phyloP scores from a whole-genome alignment of 1,284 basidiomycete species.

The Malassezia slooffiae region DNA sequence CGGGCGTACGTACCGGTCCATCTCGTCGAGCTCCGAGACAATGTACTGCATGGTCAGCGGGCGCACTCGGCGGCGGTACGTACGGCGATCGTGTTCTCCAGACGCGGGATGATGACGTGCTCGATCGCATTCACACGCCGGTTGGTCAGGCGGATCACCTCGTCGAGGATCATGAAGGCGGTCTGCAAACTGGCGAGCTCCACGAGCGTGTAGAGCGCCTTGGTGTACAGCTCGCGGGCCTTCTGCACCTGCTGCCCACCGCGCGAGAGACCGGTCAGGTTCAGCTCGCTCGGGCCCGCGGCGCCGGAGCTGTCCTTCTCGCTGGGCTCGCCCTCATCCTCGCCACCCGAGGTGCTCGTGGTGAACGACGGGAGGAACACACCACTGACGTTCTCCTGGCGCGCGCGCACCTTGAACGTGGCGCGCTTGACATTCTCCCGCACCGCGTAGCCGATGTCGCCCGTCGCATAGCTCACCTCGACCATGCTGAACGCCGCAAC shows the following conservation, averaged over 20 bases:
- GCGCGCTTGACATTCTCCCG: slow-evolving; percentile 58
- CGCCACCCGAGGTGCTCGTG: not conserved
- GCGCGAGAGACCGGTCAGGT: slow-evolving; percentile 89
- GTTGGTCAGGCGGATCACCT: slow-evolving; percentile 96
- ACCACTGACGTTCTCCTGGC: slow-evolving; percentile 96
- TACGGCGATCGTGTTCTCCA: slow-evolving; percentile 86
- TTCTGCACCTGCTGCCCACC: slow-evolving; percentile 93
- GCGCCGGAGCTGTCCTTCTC: not conserved
- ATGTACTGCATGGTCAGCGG: slow-evolving; percentile 26
- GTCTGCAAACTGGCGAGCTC: slow-evolving; percentile 87
- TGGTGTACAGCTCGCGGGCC: slow-evolving; percentile 88
- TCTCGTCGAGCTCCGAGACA: slow-evolving; percentile 42
- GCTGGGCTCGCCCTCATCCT: slow-evolving; percentile 1
- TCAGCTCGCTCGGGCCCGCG: slow-evolving; percentile 61
- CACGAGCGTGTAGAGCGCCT: slow-evolving; percentile 90
- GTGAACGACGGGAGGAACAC: slow-evolving; percentile 85
- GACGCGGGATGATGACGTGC: slow-evolving; percentile 84
- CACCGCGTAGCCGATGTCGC: slow-evolving; percentile 70
- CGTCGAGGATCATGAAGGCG: slow-evolving; percentile 95
- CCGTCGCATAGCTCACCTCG: slow-evolving; percentile 89
- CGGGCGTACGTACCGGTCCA: slow-evolving; percentile 22
- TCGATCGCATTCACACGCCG: slow-evolving; percentile 97
- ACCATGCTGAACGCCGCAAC: slow-evolving; percentile 95
- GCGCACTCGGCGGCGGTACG: no score
- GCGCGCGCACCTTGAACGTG: slow-evolving; percentile 81